Conservation (phyloP, 495 filamentous ascomycete species). For the Neurospora sp. region DNA sequence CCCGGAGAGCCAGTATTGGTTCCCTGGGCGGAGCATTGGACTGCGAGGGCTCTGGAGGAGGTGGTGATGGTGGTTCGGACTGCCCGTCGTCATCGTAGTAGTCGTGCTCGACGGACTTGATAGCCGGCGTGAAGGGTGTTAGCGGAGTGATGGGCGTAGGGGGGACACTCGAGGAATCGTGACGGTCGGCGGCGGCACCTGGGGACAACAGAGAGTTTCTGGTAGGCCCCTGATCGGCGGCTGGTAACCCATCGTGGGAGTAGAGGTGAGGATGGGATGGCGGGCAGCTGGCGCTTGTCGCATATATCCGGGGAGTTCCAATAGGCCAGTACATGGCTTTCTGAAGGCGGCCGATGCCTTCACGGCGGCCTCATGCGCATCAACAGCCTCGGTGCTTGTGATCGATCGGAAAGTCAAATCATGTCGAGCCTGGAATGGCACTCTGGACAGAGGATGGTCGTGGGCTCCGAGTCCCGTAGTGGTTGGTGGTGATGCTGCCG, state of each 20-base stretch:
- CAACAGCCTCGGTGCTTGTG: constrained; percentile 1
- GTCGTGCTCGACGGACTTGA: constrained; percentile 43
- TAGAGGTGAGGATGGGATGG: constrained; percentile 28
- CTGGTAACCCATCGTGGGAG: constrained; percentile 33
- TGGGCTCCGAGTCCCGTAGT: not conserved
- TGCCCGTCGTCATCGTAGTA: constrained; percentile 23
- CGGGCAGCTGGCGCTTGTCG: constrained; percentile 50
- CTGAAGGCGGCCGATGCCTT: constrained; percentile 12
- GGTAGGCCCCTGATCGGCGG: constrained; percentile 18
- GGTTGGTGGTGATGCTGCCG: not conserved
- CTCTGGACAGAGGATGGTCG: not conserved
- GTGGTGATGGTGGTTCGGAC: not conserved
- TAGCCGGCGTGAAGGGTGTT: constrained; percentile 41
- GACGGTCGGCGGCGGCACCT: constrained; percentile 13
- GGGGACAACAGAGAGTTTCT: constrained; percentile 16
- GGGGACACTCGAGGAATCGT: constrained; percentile 15
- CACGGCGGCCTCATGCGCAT: constrained; percentile 23
- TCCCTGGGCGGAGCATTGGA: constrained; percentile 30
- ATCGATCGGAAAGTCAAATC: constrained; percentile 14
- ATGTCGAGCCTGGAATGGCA: constrained; percentile 7
- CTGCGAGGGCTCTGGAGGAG: constrained; percentile 1
- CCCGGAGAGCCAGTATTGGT: constrained; percentile 61
- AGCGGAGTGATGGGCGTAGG: constrained; percentile 31
- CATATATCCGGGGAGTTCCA: constrained; percentile 82
- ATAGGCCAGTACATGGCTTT: constrained; percentile 91